Evolutionary conservation across 1,284 basidiomycete genomes (phyloP), one percentile per base, ranked within the genome.

Genomic region (Sphagnurus paluster): DNA sequence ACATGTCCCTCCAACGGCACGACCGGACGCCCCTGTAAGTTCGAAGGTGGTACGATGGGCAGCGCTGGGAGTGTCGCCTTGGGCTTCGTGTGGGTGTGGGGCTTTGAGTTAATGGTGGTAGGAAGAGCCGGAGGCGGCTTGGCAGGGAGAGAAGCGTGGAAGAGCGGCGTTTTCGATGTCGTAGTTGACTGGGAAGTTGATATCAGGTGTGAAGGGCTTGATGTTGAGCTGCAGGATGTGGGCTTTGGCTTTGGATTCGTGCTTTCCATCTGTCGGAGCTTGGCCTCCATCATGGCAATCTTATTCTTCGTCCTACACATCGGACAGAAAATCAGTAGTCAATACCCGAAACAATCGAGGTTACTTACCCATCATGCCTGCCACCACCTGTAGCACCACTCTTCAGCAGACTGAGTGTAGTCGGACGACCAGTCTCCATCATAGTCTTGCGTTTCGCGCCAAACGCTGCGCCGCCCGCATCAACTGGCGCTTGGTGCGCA

Each of bases 261-360:
- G 43, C 70, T 66, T 55, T 83, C 80, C 79, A 97, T 81, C 52
- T 90, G 80, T 7, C 83, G 80, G 16, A 98, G 74, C 66, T 98
- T 98, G 4, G 95, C 95, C 66, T 98, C 96, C 78, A 98, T 88
- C 52, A 88, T 83, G 1, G 93, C 93, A 56, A 98, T 98, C 69
- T 97, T 97, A 53, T 85, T 84, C 39, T 81, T 74, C 1, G 90
- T 93, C 46, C 91, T 93, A 56, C 28, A 36, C 48, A 44, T 28
- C 8, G 13, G 19, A 19, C 24, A 11, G 30, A n/a, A 3, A 13
- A 17, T 21, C 47, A 34, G 21, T 24, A 26, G 28, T 36, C 16
- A 6, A 5, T 13, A 33, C 16, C 10, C 24, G 39, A 29, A 32
- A 9, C 6, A 8, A 20, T 44, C 14, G 3, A 10, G 7, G n/a